Evolutionary conservation across 768 basidiomycete species (phyloP).

Genomic region (Leucocoprinus birnbaumii): DNA sequence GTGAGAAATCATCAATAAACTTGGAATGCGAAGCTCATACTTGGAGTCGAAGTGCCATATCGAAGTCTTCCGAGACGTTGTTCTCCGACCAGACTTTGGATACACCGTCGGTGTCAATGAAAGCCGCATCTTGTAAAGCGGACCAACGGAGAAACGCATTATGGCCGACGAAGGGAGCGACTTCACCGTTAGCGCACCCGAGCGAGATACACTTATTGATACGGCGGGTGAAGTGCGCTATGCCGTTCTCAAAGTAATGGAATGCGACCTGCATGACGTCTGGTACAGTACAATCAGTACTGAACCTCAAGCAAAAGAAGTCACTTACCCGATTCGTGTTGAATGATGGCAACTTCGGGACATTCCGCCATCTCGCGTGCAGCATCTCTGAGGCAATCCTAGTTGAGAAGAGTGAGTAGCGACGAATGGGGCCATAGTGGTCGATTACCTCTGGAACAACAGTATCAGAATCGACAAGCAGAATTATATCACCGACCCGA

Average conservation of each 20-base stretch:
- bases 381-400: constrained; percentile 89
- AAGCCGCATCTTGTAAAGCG: constrained; percentile 83
- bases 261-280: constrained; percentile 90
- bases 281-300: constrained; percentile 18
- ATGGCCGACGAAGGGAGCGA: constrained; percentile 83
- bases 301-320: neutral
- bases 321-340: constrained; percentile 76
- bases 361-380: constrained; percentile 81
- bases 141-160: constrained; percentile 90
- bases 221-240: constrained; percentile 83
- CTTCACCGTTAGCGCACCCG: constrained; percentile 78
- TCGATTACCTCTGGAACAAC: constrained; percentile 63
- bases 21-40: constrained; percentile 18
- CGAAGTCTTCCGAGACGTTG: constrained; percentile 83
- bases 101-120: constrained; percentile 56
- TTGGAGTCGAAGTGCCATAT: constrained; percentile 71
- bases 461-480: constrained; percentile 82
- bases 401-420: neutral
- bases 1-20: neutral
- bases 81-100: constrained; percentile 81
- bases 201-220: constrained; percentile 85
- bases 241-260: constrained; percentile 90
- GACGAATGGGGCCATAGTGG: neutral
- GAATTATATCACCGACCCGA: constrained; percentile 75
- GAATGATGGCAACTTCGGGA: constrained; percentile 85